phyloP scores from a whole-genome alignment of 2,329 filamentous ascomycete genomes.

The Diaporthe sp. region DNA sequence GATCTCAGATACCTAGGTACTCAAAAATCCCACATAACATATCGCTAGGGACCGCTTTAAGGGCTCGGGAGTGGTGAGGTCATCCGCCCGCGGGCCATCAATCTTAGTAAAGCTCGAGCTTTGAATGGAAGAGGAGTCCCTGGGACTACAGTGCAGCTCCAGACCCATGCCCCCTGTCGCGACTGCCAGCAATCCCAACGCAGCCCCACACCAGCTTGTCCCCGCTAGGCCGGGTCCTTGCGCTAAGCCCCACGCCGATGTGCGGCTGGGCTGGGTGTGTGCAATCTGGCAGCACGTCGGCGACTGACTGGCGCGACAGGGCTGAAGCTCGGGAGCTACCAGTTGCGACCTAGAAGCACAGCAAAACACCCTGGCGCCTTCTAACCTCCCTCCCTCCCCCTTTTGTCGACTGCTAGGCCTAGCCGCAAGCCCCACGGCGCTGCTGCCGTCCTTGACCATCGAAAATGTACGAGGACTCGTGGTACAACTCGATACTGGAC shows the following conservation, averaged over 20 bases:
- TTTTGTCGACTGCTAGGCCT: not conserved
- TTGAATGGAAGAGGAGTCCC: conserved; percentile 30
- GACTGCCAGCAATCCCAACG: conserved; percentile 10
- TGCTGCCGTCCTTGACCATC: not conserved
- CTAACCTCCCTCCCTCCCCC: not conserved
- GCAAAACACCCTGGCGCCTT: not conserved
- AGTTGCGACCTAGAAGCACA: not conserved
- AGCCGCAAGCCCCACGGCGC: conserved; percentile 10
- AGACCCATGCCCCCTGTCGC: not conserved
- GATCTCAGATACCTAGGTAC: not conserved
- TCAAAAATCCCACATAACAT: not conserved
- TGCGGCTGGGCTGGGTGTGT: conserved; percentile 13
- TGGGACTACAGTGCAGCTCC: not conserved
- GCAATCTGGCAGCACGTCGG: conserved; percentile 33
- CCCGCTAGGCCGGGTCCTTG: conserved; percentile 16
- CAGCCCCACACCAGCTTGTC: conserved; percentile 19
- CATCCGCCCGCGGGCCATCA: conserved; percentile 16
- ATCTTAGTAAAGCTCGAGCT: conserved; percentile 33
- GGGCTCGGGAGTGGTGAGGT: conserved; percentile 32
- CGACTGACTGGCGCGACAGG: conserved; percentile 19
- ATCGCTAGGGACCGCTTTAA: conserved; percentile 9
- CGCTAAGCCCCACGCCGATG: conserved; percentile 27
- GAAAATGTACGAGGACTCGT: conserved; percentile 84
- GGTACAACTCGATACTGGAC: conserved; percentile 82
- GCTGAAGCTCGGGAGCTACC: conserved; percentile 24